Percentiles rank a stretch among this genome's conserved stretches.
phyloP scores from a whole-genome alignment of 768 basidiomycete species.

The Candolleomyces efflorescens region DNA sequence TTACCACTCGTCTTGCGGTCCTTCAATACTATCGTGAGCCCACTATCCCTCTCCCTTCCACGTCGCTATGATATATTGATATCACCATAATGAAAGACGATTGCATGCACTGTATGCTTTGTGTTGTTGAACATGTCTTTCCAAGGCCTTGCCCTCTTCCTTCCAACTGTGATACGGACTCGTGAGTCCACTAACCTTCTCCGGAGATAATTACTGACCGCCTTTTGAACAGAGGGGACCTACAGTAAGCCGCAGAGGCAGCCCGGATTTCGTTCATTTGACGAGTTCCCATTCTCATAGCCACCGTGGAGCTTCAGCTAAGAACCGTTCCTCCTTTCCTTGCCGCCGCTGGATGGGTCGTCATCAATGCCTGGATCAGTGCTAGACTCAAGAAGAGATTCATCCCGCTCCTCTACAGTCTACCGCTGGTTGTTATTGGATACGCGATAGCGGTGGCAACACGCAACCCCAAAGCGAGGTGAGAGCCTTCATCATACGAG shows the following conservation, averaged over 20 bases:
- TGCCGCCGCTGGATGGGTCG: conserved; percentile 34
- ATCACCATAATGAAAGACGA: conserved; percentile 20
- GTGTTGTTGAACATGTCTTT: conserved; percentile 28
- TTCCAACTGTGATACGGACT: conserved; percentile 35
- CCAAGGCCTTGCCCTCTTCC: conserved; percentile 30
- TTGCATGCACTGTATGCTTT: conserved; percentile 24
- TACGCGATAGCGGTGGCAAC: conserved; percentile 36
- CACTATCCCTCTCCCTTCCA: too few relatives aligned
- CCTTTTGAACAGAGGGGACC: conserved; percentile 2
- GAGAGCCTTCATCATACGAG: neutral
- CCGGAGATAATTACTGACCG: too few relatives aligned
- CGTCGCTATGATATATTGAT: too few relatives aligned
- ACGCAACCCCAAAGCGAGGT: conserved; percentile 26
- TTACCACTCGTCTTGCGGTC: conserved; percentile 10
- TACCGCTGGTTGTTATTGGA: conserved; percentile 33
- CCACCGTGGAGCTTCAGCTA: conserved; percentile 34
- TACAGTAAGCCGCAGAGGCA: neutral
- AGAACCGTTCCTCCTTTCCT: conserved; percentile 44
- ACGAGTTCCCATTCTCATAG: neutral
- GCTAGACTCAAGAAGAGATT: conserved; percentile 31
- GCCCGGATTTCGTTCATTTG: too few relatives aligned
- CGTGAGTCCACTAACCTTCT: conserved; percentile 15
- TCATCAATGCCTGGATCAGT: conserved; percentile 29
- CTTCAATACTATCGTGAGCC: conserved; percentile 14
- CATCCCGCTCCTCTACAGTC: conserved; percentile 29